phyloP scores from a whole-genome alignment of 495 filamentous ascomycete species.

The Glutinoglossum americanum region DNA sequence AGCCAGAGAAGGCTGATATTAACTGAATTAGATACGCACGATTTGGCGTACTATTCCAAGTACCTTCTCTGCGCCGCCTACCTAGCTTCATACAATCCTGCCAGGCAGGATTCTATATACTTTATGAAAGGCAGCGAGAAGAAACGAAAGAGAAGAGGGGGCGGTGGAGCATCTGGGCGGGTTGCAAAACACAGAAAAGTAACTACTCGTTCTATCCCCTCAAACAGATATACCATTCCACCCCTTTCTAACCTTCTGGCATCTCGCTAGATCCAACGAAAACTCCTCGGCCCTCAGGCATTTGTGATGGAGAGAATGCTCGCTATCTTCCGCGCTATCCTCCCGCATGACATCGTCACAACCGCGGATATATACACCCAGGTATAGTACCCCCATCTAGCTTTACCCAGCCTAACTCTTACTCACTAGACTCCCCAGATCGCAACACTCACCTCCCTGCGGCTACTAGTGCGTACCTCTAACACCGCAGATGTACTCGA shows the following conservation, averaged over 20 bases:
- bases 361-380: constrained; percentile 27
- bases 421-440: constrained; percentile 21
- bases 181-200: constrained; percentile 10
- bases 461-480: constrained; percentile 43
- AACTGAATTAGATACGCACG: constrained; percentile 7
- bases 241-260: no score
- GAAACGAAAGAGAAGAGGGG: constrained; percentile 24
- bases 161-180: constrained; percentile 13
- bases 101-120: constrained; percentile 52
- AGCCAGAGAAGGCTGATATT: neutral
- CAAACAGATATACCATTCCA: neutral
- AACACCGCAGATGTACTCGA: constrained; percentile 37
- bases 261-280: constrained; percentile 33
- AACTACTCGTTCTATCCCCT: neutral
- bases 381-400: constrained; percentile 3
- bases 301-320: constrained; percentile 76
- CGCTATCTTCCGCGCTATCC: constrained; percentile 65
- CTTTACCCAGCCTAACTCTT: neutral
- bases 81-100: constrained; percentile 72
- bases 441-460: constrained; percentile 57
- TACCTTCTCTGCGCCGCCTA: constrained; percentile 73
- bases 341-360: constrained; percentile 37
- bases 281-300: constrained; percentile 50
- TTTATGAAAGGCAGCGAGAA: constrained; percentile 65
- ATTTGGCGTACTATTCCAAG: constrained; percentile 61